A percentile compares a stretch with the other conserved stretches of the same genome.
These are phyloP conservation scores for Hsuehochloa calcarea DNA, from an alignment of 176 grass and related monocot species.

Conservation along the genomic window DNA sequence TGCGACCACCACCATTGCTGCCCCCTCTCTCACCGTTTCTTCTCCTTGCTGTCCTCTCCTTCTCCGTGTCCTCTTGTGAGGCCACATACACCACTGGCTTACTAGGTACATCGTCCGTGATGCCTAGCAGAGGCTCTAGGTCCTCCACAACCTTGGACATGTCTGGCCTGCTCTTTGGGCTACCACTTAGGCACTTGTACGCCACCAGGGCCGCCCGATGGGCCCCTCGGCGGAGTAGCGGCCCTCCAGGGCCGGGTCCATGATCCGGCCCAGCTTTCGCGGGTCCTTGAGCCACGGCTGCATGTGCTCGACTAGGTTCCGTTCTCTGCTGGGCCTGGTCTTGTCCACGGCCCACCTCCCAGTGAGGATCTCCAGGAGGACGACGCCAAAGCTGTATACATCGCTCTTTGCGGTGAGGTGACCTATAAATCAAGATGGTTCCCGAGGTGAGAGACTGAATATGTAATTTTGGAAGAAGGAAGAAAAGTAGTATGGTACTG, in stretches of 20 bases:
- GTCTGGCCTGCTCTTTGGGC: slow-evolving; percentile 61
- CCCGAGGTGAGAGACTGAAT: not conserved
- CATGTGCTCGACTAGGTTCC: slow-evolving; percentile 74
- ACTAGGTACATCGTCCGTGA: slow-evolving; percentile 26
- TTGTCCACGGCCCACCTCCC: slow-evolving; percentile 70
- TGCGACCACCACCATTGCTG: not conserved
- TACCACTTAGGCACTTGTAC: slow-evolving; percentile 61
- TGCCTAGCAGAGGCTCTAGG: slow-evolving; percentile 57
- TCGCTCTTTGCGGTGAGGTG: slow-evolving; percentile 85
- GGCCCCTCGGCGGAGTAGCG: slow-evolving; percentile 38
- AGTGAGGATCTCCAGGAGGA: slow-evolving; percentile 59
- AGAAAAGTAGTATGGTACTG: not conserved
- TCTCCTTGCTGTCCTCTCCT: not conserved
- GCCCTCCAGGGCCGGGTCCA: slow-evolving; percentile 56
- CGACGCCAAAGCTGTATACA: slow-evolving; percentile 82
- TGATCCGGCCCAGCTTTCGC: slow-evolving; percentile 38
- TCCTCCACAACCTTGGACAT: slow-evolving; percentile 67
- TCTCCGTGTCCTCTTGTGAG: not conserved
- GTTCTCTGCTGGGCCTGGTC: slow-evolving; percentile 51
- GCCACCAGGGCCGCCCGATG: slow-evolving; percentile 62
- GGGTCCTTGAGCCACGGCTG: slow-evolving; percentile 62
- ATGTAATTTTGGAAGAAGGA: not conserved
- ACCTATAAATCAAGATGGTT: slow-evolving; percentile 28
- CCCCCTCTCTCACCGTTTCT: not conserved
- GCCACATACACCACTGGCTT: not conserved